Conservation (phyloP, 139 green algal species). For the Zygnema cylindricum region DNA sequence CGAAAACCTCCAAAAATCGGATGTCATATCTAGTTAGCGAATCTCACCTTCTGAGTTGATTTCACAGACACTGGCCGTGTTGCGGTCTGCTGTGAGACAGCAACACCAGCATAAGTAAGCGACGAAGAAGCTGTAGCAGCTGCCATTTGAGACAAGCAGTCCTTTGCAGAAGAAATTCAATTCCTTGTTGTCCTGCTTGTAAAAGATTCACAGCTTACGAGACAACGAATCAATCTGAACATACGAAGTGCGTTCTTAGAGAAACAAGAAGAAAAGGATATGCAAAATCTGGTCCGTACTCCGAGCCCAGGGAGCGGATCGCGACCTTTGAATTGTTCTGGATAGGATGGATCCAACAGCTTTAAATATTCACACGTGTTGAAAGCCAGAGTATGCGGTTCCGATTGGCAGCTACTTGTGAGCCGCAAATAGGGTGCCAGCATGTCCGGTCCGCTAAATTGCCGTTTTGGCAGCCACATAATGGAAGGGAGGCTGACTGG, state of each 20-base stretch:
- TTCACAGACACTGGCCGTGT: neutral
- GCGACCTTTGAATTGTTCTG: neutral
- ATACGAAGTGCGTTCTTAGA: neutral
- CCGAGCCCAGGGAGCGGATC: neutral
- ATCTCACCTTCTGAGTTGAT: neutral
- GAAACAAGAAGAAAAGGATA: no score
- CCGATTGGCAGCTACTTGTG: neutral
- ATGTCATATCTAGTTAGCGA: neutral
- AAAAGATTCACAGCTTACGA: neutral
- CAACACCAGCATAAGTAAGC: neutral
- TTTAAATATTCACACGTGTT: neutral
- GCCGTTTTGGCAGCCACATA: neutral
- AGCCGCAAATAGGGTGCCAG: neutral
- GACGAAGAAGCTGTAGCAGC: neutral
- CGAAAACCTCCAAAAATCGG: neutral
- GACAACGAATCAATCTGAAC: neutral
- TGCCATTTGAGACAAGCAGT: no score
- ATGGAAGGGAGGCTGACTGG: neutral
- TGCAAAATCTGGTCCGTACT: neutral
- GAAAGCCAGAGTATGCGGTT: neutral
- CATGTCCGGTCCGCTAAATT: no score
- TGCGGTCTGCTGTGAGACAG: neutral
- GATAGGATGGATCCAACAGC: neutral
- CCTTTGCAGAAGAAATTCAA: neutral
- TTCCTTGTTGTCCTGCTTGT: neutral